Evolutionary conservation across 345 rosid species (phyloP).

Genomic region (Linum trigynum): DNA sequence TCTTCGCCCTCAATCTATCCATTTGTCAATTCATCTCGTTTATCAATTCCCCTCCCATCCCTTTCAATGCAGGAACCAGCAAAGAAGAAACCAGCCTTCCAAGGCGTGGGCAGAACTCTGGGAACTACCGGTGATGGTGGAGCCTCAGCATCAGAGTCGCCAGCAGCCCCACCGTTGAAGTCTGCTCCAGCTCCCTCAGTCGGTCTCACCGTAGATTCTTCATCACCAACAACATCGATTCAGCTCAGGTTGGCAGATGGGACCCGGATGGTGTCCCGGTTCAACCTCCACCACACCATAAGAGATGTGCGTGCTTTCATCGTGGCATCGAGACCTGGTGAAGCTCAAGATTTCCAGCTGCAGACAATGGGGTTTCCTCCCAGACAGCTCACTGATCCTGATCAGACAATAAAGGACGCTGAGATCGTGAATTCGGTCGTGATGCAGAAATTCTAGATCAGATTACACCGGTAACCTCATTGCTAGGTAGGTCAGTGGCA

Average conservation of each 20-base stretch:
- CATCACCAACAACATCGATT: slow-evolving; percentile 54
- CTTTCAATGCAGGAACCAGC: slow-evolving; percentile 37
- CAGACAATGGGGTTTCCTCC: slow-evolving; percentile 97
- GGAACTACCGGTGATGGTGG: slow-evolving; percentile 23
- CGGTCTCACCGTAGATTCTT: slow-evolving; percentile 54
- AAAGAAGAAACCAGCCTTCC: slow-evolving; percentile 31
- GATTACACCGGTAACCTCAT: background rate
- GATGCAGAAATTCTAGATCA: slow-evolving; percentile 74
- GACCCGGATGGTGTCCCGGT: slow-evolving; percentile 58
- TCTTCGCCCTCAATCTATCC: background rate
- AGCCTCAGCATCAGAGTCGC: slow-evolving; percentile 24
- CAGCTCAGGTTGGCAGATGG: slow-evolving; percentile 89
- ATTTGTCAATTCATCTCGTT: background rate
- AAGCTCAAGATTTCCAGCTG: slow-evolving; percentile 56
- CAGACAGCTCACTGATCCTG: slow-evolving; percentile 50
- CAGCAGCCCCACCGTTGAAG: slow-evolving; percentile 15
- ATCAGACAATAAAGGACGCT: slow-evolving; percentile 83
- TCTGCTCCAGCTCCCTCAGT: slow-evolving; percentile 42
- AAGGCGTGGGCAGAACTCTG: slow-evolving; percentile 59
- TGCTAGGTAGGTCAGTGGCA: too few species aligned
- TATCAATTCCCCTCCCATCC: background rate
- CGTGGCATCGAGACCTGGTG: slow-evolving; percentile 68
- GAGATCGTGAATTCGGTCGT: slow-evolving; percentile 85
- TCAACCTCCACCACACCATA: slow-evolving; percentile 65
- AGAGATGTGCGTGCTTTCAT: slow-evolving; percentile 73